These are phyloP conservation scores for Apiotrichum veenhuisii DNA, from an alignment of 1,284 basidiomycete species.

Conservation along the genomic window DNA sequence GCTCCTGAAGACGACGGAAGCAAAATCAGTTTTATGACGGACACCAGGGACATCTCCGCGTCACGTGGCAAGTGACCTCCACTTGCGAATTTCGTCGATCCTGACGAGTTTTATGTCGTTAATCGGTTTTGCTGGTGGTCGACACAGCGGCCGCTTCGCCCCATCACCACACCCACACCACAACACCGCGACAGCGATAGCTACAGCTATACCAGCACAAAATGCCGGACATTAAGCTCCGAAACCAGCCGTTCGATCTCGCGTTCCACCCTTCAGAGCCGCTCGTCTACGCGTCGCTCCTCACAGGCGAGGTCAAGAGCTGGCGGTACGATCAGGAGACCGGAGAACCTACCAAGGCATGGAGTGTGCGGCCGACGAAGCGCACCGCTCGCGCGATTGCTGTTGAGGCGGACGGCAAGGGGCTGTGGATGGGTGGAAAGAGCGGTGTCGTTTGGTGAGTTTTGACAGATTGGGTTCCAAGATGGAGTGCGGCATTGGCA, in stretches of 20 bases:
- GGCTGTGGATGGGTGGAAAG: slow-evolving; percentile 78
- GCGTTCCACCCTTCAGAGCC: slow-evolving; percentile 71
- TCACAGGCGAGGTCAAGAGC: slow-evolving; percentile 78
- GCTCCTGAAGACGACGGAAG: too few species aligned
- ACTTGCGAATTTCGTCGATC: not conserved
- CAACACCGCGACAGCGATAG: not conserved
- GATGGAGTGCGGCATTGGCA: too few species aligned
- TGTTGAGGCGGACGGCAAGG: slow-evolving; percentile 61
- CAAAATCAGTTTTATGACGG: too few species aligned
- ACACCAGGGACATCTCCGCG: too few species aligned
- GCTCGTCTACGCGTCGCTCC: slow-evolving; percentile 69
- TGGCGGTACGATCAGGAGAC: slow-evolving; percentile 65
- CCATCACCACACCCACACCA: not conserved
- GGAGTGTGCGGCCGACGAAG: slow-evolving; percentile 47
- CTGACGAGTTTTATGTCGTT: too few species aligned
- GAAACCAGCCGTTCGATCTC: slow-evolving; percentile 75
- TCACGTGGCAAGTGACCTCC: not conserved
- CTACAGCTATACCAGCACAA: not conserved
- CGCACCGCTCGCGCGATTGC: slow-evolving; percentile 71
- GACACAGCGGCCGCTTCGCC: not conserved
- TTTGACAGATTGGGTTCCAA: too few species aligned
- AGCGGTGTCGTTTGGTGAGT: slow-evolving; percentile 72
- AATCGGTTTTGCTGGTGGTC: too few species aligned
- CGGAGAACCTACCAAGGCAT: slow-evolving; percentile 36
- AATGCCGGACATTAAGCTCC: slow-evolving; percentile 49